Conservation (phyloP, 257 asterid genomes). For the Echites panduratus region DNA sequence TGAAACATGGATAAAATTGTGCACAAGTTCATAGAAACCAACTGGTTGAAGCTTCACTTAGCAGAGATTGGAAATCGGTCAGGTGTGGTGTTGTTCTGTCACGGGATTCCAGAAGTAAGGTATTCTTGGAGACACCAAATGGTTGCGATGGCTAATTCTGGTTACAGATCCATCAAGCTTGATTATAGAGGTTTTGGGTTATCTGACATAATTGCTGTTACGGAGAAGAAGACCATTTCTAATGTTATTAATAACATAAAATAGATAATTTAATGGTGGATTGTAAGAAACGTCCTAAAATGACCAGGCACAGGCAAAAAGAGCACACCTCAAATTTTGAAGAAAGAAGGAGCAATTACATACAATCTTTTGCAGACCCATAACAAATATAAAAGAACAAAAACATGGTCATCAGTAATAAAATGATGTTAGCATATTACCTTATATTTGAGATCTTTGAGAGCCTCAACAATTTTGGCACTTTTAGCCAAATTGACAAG, state of each 20-base stretch:
- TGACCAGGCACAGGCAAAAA: background rate
- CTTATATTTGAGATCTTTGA: conserved; percentile 64
- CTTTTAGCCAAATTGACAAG: conserved; percentile 58
- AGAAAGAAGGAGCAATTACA: background rate
- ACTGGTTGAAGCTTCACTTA: conserved; percentile 27
- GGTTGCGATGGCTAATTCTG: conserved; percentile 26
- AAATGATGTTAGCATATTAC: conserved; percentile 21
- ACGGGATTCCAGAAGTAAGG: conserved; percentile 35
- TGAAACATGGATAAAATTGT: conserved; percentile 21
- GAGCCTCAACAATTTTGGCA: conserved; percentile 57
- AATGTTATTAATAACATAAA: conserved; percentile 32
- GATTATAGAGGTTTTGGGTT: conserved; percentile 52
- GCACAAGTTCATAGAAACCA: conserved; percentile 23
- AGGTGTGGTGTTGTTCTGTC: conserved; percentile 20
- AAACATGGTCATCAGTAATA: background rate
- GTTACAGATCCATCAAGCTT: conserved; percentile 26
- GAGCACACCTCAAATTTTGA: no score
- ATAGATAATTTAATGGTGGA: background rate
- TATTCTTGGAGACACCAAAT: conserved; percentile 33
- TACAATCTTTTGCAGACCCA: background rate
- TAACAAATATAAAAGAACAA: background rate
- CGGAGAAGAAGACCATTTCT: conserved; percentile 35
- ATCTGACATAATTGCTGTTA: conserved; percentile 40
- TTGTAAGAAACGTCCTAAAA: background rate
- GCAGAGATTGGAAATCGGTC: conserved; percentile 23